These are phyloP conservation scores for Lichtheimia hyalospora DNA, from an alignment of 371 early-diverging fungal species.

Conservation along the genomic window DNA sequence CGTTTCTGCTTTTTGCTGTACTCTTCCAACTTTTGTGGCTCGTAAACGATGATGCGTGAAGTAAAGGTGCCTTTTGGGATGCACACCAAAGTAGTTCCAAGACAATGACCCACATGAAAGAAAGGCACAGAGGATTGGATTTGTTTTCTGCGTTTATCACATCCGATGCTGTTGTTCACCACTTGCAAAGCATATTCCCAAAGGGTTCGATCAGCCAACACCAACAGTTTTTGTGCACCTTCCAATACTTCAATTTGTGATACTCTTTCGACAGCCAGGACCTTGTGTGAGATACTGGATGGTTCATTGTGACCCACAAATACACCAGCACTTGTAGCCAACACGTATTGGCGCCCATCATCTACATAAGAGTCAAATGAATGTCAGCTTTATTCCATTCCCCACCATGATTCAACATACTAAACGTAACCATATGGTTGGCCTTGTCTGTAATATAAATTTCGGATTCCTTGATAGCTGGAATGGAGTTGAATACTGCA, in stretches of 20 bases:
- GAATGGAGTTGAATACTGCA: conserved; percentile 59
- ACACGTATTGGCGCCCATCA: conserved; percentile 34
- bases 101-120: conserved; percentile 37
- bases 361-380: conserved; percentile 16
- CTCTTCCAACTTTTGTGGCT: conserved; percentile 18
- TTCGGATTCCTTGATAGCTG: conserved; percentile 22
- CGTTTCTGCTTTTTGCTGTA: conserved; percentile 8
- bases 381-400: neutral
- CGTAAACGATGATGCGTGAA: conserved; percentile 31
- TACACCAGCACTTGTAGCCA: conserved; percentile 43
- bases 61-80: conserved; percentile 25
- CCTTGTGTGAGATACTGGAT: conserved; percentile 25
- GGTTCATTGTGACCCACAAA: conserved; percentile 39
- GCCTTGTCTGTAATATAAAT: conserved; percentile 23
- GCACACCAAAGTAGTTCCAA: conserved; percentile 29
- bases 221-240: conserved; percentile 33
- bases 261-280: conserved; percentile 32
- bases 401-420: conserved; percentile 18
- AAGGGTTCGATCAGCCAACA: conserved; percentile 33
- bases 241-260: conserved; percentile 40
- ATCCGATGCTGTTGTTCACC: conserved; percentile 20
- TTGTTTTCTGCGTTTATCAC: conserved; percentile 8
- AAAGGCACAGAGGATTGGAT: conserved; percentile 31
- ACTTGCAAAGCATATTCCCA: conserved; percentile 43
- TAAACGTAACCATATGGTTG: conserved; percentile 39